Base-by-base conservation (phyloP, 257 asterid genomes). In the Scutellaria barbata region DNA sequence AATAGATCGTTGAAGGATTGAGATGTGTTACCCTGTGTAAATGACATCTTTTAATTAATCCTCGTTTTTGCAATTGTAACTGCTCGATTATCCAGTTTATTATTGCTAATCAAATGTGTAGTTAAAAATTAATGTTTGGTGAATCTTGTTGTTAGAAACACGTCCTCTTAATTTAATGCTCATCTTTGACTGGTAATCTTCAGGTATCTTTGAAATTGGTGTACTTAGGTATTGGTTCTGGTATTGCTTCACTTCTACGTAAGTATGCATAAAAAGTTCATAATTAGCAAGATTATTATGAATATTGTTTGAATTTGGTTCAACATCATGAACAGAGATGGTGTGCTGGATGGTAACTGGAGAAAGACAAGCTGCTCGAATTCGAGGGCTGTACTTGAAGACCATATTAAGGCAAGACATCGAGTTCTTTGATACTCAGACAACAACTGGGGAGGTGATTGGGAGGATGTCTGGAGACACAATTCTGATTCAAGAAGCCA, bases 401-500 rank as follows among this genome's bases (percentile, higher is more conserved):
- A 78, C 95, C 10, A 79, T 88, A 35, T 25, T 88, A 45, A 81
- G 89, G 75, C 95, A 88, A 71, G 95, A 88, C 48, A 79, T 88
- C 6, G 85, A 77, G 77, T 88, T 82, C 72, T 88, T 88, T 57
- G 95, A 88, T 70, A 86, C 92, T 7, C 80, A 88, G 81, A 81
- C 92, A 6, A 71, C 83, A n/a, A 84, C 90, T 0, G 95, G 95
- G 63, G 92, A 88, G 68, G 77, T 86, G 18, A 81, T 88, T 17
- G 88, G 87, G 45, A 78, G 89, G 35, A 86, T 86, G 86, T 85
- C 92, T 10, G 95, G 92, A 5, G 89, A 86, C 63, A 82, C 88
- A 11, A 77, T 84, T 70, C 88, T 88, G 68, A 87, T 92, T 48
- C 97, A 92, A 82, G 95, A 92, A 18, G 96, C 97, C 61, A 86